Evolutionary conservation across 257 asterid species (phyloP).

Genomic region (Solanum habrochaites): DNA sequence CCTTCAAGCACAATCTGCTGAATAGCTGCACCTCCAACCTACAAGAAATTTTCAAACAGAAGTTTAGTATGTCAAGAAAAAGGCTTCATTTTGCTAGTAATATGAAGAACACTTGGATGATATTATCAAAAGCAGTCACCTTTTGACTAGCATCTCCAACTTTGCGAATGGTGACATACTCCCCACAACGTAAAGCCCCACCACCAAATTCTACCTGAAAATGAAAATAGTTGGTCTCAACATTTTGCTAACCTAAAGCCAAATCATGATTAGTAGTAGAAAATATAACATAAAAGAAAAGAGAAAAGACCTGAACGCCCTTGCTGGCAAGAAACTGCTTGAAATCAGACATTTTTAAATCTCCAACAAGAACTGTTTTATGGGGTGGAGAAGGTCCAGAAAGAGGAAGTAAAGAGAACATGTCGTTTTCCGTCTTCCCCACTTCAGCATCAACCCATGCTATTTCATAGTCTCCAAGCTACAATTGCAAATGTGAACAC

Average conservation of each 20-base stretch:
- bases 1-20: conserved; percentile 95
- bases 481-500: conserved; percentile 7
- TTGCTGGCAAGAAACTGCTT: conserved; percentile 92
- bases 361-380: conserved; percentile 92
- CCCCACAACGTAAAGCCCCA: conserved; percentile 93
- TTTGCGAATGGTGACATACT: conserved; percentile 80
- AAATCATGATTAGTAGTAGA: neutral
- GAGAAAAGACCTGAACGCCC: conserved; percentile 63
- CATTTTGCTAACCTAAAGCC: neutral
- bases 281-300: neutral
- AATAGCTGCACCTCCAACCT: conserved; percentile 69
- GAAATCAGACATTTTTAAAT: conserved; percentile 93
- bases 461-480: conserved; percentile 94
- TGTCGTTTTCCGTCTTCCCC: conserved; percentile 62
- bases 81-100: neutral
- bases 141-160: conserved; percentile 90
- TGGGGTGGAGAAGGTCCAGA: conserved; percentile 70
- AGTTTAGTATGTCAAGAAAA: neutral
- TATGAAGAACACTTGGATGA: neutral
- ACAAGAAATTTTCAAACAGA: conserved; percentile 1
- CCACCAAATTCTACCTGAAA: conserved; percentile 77
- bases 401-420: conserved; percentile 65
- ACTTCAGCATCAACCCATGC: conserved; percentile 98
- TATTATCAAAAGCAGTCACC: conserved; percentile 24
- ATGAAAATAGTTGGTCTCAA: neutral